These are phyloP conservation scores for Gilbertella persicaria DNA, from an alignment of 371 early-diverging fungal genomes.

Conservation along the genomic window DNA sequence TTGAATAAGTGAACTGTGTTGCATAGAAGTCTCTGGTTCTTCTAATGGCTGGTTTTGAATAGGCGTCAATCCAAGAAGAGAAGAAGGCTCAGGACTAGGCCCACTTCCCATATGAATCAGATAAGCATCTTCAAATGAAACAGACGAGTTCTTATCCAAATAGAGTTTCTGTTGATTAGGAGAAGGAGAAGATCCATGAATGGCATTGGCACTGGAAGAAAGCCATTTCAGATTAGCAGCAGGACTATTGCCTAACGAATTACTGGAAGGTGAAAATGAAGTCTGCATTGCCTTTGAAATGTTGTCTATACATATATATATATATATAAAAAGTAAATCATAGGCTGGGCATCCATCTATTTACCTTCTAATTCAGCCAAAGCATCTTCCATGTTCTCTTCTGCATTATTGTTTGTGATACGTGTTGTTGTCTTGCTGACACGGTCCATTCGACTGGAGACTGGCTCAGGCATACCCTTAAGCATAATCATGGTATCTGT, in stretches of 20 bases:
- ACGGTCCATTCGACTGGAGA: constrained; percentile 46
- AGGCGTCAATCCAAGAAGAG: not conserved
- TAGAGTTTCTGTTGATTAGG: constrained; percentile 6
- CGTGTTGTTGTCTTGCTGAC: constrained; percentile 42
- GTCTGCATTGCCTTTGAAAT: constrained; percentile 56
- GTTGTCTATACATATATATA: constrained; percentile 43
- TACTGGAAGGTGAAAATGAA: constrained; percentile 35
- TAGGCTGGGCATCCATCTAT: too few relatives aligned
- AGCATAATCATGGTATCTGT: constrained; percentile 46
- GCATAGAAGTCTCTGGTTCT: constrained; percentile 16
- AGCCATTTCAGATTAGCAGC: constrained; percentile 32
- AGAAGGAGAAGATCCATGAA: constrained; percentile 16
- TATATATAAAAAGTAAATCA: not conserved
- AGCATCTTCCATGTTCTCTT: constrained; percentile 50
- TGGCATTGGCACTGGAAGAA: constrained; percentile 37
- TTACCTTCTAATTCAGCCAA: constrained; percentile 52
- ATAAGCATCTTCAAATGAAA: constrained; percentile 67
- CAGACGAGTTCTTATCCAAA: constrained; percentile 32
- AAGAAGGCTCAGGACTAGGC: constrained; percentile 34
- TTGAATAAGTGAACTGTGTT: constrained; percentile 41
- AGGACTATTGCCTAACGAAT: constrained; percentile 35
- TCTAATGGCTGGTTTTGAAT: not conserved
- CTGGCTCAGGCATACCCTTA: constrained; percentile 51
- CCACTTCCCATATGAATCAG: constrained; percentile 59
- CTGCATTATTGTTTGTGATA: constrained; percentile 29